Evolutionary conservation across 2,329 filamentous ascomycete genomes (phyloP).

Genomic region (Sporothrix curviconia): DNA sequence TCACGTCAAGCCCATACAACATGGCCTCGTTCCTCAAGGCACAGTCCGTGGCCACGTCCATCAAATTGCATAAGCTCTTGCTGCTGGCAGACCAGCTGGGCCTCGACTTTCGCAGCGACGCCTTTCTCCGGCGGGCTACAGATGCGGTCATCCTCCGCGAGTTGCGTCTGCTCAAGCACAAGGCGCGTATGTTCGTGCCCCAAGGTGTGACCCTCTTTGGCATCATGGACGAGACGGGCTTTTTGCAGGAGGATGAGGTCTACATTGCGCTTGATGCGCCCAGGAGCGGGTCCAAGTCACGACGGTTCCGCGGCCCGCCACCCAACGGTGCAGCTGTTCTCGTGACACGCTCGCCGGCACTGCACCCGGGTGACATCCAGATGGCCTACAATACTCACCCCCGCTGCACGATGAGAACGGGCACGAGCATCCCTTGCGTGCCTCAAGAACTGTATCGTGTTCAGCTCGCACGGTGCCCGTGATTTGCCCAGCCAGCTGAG

Average conservation of each 20-base stretch:
- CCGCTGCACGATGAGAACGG: constrained; percentile 26
- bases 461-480: constrained; percentile 62
- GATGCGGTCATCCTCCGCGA: constrained; percentile 65
- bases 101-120: constrained; percentile 60
- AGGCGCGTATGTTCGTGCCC: constrained; percentile 64
- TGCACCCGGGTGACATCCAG: constrained; percentile 78
- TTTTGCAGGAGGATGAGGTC: constrained; percentile 59
- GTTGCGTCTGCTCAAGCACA: constrained; percentile 70
- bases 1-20: constrained; percentile 52
- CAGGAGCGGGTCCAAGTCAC: constrained; percentile 16
- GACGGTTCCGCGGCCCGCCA: constrained; percentile 16
- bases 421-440: constrained; percentile 48
- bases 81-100: constrained; percentile 49
- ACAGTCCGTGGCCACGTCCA: constrained; percentile 53
- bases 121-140: constrained; percentile 63
- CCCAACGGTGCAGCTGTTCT: constrained; percentile 41
- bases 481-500: constrained; percentile 74
- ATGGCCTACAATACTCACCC: constrained; percentile 56
- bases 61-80: constrained; percentile 58
- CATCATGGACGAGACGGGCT: constrained; percentile 73
- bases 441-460: constrained; percentile 69
- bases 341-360: constrained; percentile 71
- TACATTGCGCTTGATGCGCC: constrained; percentile 45
- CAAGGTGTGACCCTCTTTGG: constrained; percentile 73
- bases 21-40: constrained; percentile 60